Conservation (phyloP, 495 filamentous ascomycete genomes). For the Hypoxylon perforatum region DNA sequence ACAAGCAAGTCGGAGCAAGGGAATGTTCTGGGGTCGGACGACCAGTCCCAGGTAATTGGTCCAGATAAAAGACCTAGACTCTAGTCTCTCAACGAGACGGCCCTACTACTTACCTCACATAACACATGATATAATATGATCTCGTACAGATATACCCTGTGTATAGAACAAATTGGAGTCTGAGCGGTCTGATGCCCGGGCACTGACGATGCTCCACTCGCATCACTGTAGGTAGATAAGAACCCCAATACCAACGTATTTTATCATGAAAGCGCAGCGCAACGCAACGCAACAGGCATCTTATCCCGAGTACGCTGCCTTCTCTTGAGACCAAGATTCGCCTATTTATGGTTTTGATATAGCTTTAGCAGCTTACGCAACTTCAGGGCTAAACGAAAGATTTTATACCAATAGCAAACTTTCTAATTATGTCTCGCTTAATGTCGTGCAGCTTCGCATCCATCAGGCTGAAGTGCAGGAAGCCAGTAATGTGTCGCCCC, state of each 20-base stretch:
- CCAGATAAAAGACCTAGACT: conserved; percentile 25
- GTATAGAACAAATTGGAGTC: conserved; percentile 8
- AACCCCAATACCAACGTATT: not conserved
- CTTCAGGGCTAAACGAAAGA: conserved; percentile 6
- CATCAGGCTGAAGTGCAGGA: conserved; percentile 36
- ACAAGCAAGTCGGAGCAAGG: conserved; percentile 33
- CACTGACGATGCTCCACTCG: conserved; percentile 25
- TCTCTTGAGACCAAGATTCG: not conserved
- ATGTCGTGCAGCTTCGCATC: conserved; percentile 22
- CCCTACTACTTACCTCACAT: conserved; percentile 2
- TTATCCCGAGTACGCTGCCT: not conserved
- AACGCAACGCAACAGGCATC: conserved; percentile 3
- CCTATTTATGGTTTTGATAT: not conserved
- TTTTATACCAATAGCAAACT: conserved; percentile 17
- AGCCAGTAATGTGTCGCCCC: conserved; percentile 30
- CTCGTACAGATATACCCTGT: conserved; percentile 14
- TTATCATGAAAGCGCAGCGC: not conserved
- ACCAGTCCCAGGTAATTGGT: conserved; percentile 38
- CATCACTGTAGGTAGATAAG: not conserved
- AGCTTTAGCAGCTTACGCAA: conserved; percentile 20
- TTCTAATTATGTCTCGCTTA: conserved; percentile 32
- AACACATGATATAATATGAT: conserved; percentile 2
- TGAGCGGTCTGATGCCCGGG: conserved; percentile 13
- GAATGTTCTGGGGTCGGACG: conserved; percentile 28
- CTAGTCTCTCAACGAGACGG: conserved; percentile 23